These are phyloP conservation scores for Penicillium janthinellum DNA, from an alignment of 2,329 filamentous ascomycete genomes.

Conservation along the genomic window DNA sequence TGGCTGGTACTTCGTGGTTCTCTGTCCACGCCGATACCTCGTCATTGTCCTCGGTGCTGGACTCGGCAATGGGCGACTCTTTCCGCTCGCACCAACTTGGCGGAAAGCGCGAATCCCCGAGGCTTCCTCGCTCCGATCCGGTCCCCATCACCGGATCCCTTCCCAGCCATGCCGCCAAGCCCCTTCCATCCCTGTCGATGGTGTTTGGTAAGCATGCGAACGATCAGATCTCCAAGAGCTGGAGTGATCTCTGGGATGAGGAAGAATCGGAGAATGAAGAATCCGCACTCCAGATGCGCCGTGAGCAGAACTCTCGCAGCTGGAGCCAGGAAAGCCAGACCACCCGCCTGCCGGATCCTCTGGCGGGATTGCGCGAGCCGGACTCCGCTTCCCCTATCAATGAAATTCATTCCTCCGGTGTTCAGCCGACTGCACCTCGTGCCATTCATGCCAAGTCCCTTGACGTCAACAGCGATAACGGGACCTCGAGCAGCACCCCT, in stretches of 20 bases:
- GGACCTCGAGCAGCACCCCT: slow-evolving; percentile 35
- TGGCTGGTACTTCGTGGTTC: slow-evolving; percentile 70
- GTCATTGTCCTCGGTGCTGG: slow-evolving; percentile 79
- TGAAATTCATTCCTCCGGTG: slow-evolving; percentile 40
- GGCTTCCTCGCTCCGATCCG: slow-evolving; percentile 57
- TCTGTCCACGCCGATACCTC: slow-evolving; percentile 74
- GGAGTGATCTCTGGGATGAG: slow-evolving; percentile 98
- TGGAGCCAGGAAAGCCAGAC: slow-evolving; percentile 76
- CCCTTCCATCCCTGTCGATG: slow-evolving; percentile 70
- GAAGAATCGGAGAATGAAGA: slow-evolving; percentile 70
- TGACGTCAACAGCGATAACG: slow-evolving; percentile 65
- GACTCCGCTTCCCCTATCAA: slow-evolving; percentile 58
- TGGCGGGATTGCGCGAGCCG: slow-evolving; percentile 56
- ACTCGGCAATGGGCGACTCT: slow-evolving; percentile 79
- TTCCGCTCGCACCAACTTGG: slow-evolving; percentile 71
- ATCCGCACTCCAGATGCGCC: slow-evolving; percentile 60
- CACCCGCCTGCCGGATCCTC: slow-evolving; percentile 51
- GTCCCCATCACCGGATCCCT: slow-evolving; percentile 79
- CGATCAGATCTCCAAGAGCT: slow-evolving; percentile 91
- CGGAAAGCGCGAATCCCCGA: slow-evolving; percentile 43
- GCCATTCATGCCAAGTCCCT: slow-evolving; percentile 46
- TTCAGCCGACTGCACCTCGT: slow-evolving; percentile 13
- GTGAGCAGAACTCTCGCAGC: slow-evolving; percentile 68
- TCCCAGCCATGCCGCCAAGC: slow-evolving; percentile 62
- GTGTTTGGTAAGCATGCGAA: slow-evolving; percentile 73